Base-by-base conservation (phyloP, 139 green algal genomes). In the Asterochloris sp. region DNA sequence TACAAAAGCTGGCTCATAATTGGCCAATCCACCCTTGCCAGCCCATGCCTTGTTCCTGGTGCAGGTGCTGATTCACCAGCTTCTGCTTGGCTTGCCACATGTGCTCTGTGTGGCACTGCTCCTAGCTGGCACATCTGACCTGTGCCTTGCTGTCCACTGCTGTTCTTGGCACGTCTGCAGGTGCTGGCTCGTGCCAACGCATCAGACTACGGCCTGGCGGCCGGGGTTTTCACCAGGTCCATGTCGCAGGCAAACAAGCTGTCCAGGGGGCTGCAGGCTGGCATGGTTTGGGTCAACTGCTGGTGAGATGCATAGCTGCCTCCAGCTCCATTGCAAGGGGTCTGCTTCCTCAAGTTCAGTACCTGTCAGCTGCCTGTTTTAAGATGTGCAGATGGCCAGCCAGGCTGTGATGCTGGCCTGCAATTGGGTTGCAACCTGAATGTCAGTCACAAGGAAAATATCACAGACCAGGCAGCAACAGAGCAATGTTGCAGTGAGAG, bases 171-270 rank as follows among this genome's bases (percentile, higher is more conserved):
- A 62, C 21, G 15, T 62, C 11, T 66, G 21, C 84, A 94, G 91
- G 89, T 94, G 27, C 87, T 95, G 14, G 14, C 62, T 19, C 90
- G 91, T 26, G 90, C 91, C 54, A 96, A 96, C 71, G 79, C 84
- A 80, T 90, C 79, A 66, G 60, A 86, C n/a, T 96, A 94, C 38
- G 93, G 92, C 73, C 88, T 96, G 29, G 92, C 92, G 1, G 85
- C 90, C 24, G 90, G 90, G 62, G 85, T 95, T 16, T 94, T 91
- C 80, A 90, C 89, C 74, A 83, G 81, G 16, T 82, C 94, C 74
- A 17, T 95, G 26, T 74, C 92, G 81, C 82, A 76, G 19, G 79
- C 90, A 75, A 94, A 94, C 83, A 89, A 80, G 0, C 83, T 95
- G 12, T 89, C 82, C 9, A 82, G 91, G 16, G 83, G 82, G 66